Percentiles rank a stretch among this genome's conserved stretches.
Evolutionary conservation across 2,329 filamentous ascomycete species (phyloP).

Genomic region (Aspergillus sp.): DNA sequence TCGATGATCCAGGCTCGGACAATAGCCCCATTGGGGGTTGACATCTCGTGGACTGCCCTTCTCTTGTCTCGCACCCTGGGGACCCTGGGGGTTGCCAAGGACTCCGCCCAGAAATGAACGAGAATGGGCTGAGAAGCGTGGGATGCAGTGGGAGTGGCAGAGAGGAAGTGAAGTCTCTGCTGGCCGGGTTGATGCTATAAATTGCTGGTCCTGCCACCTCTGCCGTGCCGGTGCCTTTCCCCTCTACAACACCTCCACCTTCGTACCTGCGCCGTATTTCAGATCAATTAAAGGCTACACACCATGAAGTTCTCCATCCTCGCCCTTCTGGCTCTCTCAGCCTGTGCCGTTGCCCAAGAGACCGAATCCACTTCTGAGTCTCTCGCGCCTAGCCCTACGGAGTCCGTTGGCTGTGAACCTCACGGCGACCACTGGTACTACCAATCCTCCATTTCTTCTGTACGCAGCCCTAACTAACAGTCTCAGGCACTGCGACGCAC

Average conservation of each 20-base stretch:
- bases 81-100: conserved; percentile 6
- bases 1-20: too few relatives aligned
- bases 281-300: not conserved
- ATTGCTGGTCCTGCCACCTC: too few relatives aligned
- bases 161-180: too few relatives aligned
- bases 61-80: not conserved
- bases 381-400: conserved; percentile 22
- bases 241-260: too few relatives aligned
- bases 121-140: not conserved
- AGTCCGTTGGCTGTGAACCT: conserved; percentile 20
- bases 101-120: not conserved
- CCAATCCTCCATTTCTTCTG: too few relatives aligned
- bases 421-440: conserved; percentile 25
- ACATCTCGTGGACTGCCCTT: too few relatives aligned
- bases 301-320: conserved; percentile 21
- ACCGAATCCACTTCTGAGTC: conserved; percentile 13
- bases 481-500: not conserved
- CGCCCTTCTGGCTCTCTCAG: conserved; percentile 19
- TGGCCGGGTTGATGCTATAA: too few relatives aligned
- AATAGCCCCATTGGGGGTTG: too few relatives aligned
- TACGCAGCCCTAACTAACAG: too few relatives aligned
- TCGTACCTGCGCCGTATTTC: too few relatives aligned
- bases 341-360: conserved; percentile 17
- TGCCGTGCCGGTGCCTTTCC: too few relatives aligned
- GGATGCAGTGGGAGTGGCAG: not conserved